Evolutionary conservation across 1,284 basidiomycete genomes (phyloP).

Genomic region (Cryptococcus sp.): DNA sequence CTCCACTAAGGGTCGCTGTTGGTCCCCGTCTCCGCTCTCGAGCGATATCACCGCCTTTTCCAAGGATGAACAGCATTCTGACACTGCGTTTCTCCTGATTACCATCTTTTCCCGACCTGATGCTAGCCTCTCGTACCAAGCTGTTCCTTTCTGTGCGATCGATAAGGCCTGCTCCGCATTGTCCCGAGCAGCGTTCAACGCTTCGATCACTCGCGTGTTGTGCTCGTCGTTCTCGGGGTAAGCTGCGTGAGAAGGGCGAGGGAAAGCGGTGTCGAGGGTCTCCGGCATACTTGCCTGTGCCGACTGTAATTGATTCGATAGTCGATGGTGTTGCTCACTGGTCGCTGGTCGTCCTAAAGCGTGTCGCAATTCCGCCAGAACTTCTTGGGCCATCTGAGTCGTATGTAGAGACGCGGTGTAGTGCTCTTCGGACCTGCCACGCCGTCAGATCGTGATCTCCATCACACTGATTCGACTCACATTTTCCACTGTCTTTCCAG

Average conservation of each 20-base stretch:
- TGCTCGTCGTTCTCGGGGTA: constrained; percentile 34
- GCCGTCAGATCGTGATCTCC: background rate
- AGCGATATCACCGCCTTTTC: constrained; percentile 2
- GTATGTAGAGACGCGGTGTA: constrained; percentile 21
- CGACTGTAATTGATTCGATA: constrained; percentile 15
- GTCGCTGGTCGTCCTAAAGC: constrained; percentile 27
- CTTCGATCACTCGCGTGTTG: constrained; percentile 16
- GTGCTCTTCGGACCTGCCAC: constrained; percentile 29
- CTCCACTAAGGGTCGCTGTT: constrained; percentile 16
- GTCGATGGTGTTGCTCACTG: constrained; percentile 21
- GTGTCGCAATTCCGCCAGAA: constrained; percentile 19
- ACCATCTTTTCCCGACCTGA: constrained; percentile 16
- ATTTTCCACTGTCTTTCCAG: constrained; percentile 36
- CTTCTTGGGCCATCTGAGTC: constrained; percentile 10
- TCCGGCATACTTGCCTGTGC: constrained; percentile 19
- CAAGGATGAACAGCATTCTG: background rate
- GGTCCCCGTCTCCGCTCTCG: constrained; percentile 1
- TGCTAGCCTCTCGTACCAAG: constrained; percentile 31
- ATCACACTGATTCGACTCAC: constrained; percentile 19
- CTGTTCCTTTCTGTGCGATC: constrained; percentile 18
- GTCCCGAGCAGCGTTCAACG: constrained; percentile 9
- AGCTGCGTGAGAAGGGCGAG: constrained; percentile 31
- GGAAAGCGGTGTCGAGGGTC: constrained; percentile 23
- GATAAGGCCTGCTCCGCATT: constrained; percentile 19
- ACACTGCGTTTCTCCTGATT: no score